Evolutionary conservation across 306 rosid genomes (phyloP).

Genomic region (Dalbergia cultrata): DNA sequence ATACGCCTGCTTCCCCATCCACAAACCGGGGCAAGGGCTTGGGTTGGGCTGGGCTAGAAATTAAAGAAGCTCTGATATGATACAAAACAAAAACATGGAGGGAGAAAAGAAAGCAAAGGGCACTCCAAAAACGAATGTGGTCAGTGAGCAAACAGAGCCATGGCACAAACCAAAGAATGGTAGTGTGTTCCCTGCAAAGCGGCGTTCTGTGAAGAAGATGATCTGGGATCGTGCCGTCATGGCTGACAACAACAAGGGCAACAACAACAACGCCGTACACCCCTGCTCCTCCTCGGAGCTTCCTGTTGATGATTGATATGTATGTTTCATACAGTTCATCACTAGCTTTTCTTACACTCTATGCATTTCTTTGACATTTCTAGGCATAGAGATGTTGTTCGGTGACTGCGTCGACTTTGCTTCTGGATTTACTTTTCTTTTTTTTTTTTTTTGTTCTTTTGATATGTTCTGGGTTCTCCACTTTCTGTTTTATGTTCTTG

Average conservation of each 20-base stretch:
- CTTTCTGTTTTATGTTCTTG: neutral
- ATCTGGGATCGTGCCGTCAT: conserved; percentile 6
- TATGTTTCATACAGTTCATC: too few relatives aligned
- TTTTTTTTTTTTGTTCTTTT: too few relatives aligned
- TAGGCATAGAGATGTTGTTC: neutral
- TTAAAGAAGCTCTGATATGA: too few relatives aligned
- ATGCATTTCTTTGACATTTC: neutral
- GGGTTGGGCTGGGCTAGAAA: too few relatives aligned
- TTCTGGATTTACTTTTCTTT: neutral
- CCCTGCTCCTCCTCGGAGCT: neutral
- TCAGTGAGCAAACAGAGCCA: conserved; percentile 12
- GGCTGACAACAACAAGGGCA: too few relatives aligned
- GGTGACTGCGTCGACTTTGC: neutral
- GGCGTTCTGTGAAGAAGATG: conserved; percentile 45
- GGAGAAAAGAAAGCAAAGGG: conserved; percentile 1
- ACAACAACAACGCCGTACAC: neutral
- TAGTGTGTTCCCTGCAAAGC: conserved; percentile 45
- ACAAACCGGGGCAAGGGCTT: too few relatives aligned
- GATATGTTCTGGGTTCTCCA: neutral
- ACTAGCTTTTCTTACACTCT: neutral
- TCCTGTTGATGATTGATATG: neutral
- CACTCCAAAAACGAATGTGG: neutral
- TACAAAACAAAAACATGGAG: conserved; percentile 13
- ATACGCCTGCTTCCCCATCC: too few relatives aligned
- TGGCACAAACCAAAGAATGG: conserved; percentile 46